These are phyloP conservation scores for Dactylonectria macrodidyma DNA, from an alignment of 2,329 filamentous ascomycete species.

Conservation along the genomic window DNA sequence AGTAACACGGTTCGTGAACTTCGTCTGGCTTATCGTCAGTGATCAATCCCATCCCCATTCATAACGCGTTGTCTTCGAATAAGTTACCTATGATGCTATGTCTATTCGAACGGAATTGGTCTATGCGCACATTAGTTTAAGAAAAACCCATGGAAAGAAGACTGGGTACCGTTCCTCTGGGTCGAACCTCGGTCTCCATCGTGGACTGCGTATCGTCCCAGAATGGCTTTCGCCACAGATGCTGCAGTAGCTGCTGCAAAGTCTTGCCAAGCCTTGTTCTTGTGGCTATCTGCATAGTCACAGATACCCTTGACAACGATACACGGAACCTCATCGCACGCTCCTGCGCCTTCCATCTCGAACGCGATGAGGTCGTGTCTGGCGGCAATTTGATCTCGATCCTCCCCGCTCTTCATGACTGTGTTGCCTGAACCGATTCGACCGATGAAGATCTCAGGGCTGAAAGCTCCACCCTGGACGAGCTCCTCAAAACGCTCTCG, in stretches of 20 bases:
- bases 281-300: slow-evolving; percentile 28
- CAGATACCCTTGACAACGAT: slow-evolving; percentile 20
- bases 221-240: slow-evolving; percentile 1
- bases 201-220: background rate
- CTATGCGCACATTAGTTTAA: background rate
- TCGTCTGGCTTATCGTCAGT: too few species aligned
- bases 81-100: background rate
- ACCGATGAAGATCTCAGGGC: too few species aligned
- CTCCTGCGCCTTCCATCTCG: slow-evolving; percentile 26
- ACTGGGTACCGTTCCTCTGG: background rate
- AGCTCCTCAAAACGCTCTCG: too few species aligned
- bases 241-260: slow-evolving; percentile 24
- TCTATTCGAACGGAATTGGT: background rate
- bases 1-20: too few species aligned
- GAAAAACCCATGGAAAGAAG: too few species aligned
- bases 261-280: slow-evolving; percentile 23
- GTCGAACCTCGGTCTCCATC: background rate
- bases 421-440: too few species aligned
- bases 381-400: too few species aligned
- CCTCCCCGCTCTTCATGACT: too few species aligned
- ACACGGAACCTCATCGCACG: slow-evolving; percentile 12
- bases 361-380: background rate
- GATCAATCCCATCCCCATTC: too few species aligned
- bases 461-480: too few species aligned
- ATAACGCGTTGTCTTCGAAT: background rate